These are phyloP conservation scores for Baorangia bicolor DNA, from an alignment of 768 basidiomycete species.

Conservation along the genomic window DNA sequence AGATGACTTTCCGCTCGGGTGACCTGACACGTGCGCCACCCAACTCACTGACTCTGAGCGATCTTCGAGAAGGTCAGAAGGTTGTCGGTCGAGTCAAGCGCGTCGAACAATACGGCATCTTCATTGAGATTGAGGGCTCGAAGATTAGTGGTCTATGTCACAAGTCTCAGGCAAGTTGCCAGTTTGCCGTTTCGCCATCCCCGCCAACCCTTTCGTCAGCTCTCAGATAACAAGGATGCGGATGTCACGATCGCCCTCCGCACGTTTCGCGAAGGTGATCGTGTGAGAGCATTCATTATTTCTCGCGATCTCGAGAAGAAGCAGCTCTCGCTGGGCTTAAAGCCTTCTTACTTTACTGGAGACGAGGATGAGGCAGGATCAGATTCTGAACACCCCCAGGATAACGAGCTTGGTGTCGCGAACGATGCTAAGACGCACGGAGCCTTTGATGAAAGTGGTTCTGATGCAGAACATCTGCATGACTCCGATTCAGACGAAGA, in stretches of 20 bases:
- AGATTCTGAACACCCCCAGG: conserved; percentile 26
- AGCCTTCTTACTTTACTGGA: conserved; percentile 80
- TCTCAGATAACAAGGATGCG: conserved; percentile 84
- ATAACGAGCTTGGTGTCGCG: conserved; percentile 33
- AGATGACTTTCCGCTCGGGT: conserved; percentile 83
- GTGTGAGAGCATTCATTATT: conserved; percentile 75
- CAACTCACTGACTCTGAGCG: conserved; percentile 42
- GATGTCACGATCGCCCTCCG: conserved; percentile 76
- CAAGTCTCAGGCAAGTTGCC: conserved; percentile 72
- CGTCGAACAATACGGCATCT: conserved; percentile 88
- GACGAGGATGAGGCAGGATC: conserved; percentile 48
- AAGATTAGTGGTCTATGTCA: conserved; percentile 91
- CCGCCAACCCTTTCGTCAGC: conserved; percentile 40
- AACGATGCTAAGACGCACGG: conserved; percentile 24
- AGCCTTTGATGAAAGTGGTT: conserved; percentile 23
- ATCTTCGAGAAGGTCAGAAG: conserved; percentile 78
- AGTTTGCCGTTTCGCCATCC: neutral
- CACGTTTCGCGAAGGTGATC: conserved; percentile 84
- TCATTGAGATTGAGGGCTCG: conserved; percentile 84
- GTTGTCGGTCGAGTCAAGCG: conserved; percentile 76
- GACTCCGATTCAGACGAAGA: conserved; percentile 22
- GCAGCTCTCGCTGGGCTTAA: conserved; percentile 79
- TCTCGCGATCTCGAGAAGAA: conserved; percentile 74
- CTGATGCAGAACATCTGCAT: conserved; percentile 3
- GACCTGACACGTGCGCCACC: conserved; percentile 43